A percentile compares a stretch with the other conserved stretches of the same genome.
phyloP scores from a whole-genome alignment of 108 stramenopile species.

The Skeletonema menzelii region DNA sequence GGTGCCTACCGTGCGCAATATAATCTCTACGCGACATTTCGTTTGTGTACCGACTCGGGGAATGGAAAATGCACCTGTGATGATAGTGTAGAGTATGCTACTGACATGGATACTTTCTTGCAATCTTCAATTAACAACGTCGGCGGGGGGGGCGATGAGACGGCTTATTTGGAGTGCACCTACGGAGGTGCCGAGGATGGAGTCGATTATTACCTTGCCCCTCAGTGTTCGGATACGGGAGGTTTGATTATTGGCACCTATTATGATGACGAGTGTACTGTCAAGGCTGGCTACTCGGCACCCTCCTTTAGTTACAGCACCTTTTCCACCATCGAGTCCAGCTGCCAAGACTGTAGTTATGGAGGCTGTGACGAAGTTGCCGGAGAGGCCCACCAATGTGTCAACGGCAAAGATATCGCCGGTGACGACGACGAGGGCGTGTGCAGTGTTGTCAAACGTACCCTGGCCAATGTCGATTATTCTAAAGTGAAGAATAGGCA shows the following conservation, averaged over 20 bases:
- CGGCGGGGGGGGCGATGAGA: constrained; percentile 38
- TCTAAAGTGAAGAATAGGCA: constrained; percentile 28
- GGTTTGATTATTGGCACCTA: constrained; percentile 47
- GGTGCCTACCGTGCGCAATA: constrained; percentile 55
- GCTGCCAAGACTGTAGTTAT: constrained; percentile 43
- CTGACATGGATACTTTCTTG: constrained; percentile 32
- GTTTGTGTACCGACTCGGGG: constrained; percentile 37
- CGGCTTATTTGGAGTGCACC: constrained; percentile 50
- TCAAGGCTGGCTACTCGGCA: constrained; percentile 45
- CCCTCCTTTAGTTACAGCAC: constrained; percentile 43
- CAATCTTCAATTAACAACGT: constrained; percentile 17
- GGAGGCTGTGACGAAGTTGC: constrained; percentile 41
- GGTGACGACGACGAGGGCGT: constrained; percentile 42
- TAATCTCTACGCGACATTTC: constrained; percentile 42
- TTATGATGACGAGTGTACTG: constrained; percentile 65
- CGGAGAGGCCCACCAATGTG: constrained; percentile 47
- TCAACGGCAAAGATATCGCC: constrained; percentile 38
- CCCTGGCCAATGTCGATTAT: constrained; percentile 34
- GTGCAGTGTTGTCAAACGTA: constrained; percentile 47
- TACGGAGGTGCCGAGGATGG: constrained; percentile 41
- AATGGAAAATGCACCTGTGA: constrained; percentile 37
- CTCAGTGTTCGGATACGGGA: constrained; percentile 46
- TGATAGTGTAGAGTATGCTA: constrained; percentile 45
- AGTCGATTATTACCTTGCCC: constrained; percentile 54
- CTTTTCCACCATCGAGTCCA: constrained; percentile 39